Evolutionary conservation across 2,329 filamentous ascomycete genomes (phyloP).

Genomic region (Penicillium sp.): DNA sequence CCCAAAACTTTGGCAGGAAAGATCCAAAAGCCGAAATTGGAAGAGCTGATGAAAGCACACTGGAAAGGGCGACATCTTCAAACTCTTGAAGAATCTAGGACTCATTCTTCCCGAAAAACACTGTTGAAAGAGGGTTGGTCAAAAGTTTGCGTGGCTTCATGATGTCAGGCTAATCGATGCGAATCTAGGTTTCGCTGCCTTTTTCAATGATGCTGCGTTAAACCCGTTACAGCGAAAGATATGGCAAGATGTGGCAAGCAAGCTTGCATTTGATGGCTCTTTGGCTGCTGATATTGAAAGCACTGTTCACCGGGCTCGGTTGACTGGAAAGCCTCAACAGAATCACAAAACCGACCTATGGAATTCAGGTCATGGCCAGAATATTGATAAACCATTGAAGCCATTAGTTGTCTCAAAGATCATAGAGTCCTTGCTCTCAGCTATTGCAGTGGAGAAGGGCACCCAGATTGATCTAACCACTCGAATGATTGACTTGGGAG

Average conservation of each 20-base stretch:
- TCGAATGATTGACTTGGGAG: constrained; percentile 11
- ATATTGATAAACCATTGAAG: neutral
- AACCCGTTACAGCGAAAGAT: neutral
- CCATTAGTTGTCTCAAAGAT: neutral
- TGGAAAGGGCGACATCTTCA: neutral
- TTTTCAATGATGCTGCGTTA: neutral
- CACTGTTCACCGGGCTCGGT: neutral
- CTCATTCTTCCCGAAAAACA: neutral
- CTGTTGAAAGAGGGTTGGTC: neutral
- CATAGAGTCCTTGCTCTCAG: neutral
- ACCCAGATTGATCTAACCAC: neutral
- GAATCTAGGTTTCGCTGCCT: neutral
- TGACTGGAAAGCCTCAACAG: neutral
- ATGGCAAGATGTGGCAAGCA: neutral
- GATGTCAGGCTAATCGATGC: neutral
- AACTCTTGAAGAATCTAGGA: neutral
- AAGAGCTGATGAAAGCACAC: neutral
- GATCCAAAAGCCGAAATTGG: neutral
- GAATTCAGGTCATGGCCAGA: neutral
- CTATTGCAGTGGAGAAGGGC: neutral
- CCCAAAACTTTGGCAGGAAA: neutral
- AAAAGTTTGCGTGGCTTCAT: too few species aligned
- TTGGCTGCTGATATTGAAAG: neutral
- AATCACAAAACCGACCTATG: neutral
- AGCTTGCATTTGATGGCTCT: neutral